Percentiles rank a stretch among this genome's conserved stretches.
Conservation (phyloP, 2,329 filamentous ascomycete genomes). For the Pseudogymnoascus sp. region DNA sequence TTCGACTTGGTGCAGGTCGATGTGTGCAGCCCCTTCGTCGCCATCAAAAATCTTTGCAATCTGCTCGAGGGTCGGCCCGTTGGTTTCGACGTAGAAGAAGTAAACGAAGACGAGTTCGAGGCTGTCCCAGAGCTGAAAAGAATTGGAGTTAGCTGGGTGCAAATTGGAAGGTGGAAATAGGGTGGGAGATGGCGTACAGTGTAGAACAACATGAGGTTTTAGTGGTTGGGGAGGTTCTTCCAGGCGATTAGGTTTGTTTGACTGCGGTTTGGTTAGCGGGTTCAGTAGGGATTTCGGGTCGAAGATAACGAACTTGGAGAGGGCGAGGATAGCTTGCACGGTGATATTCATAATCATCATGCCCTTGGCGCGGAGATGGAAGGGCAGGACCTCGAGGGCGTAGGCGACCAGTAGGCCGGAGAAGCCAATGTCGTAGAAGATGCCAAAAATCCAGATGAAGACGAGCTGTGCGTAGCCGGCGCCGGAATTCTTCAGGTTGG, state of each 20-base stretch:
- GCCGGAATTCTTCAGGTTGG: conserved; percentile 25
- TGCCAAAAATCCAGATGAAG: conserved; percentile 41
- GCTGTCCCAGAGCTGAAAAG: conserved; percentile 44
- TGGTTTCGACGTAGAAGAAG: conserved; percentile 62
- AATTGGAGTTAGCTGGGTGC: conserved; percentile 12
- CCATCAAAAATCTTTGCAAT: conserved; percentile 65
- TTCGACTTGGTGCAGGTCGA: conserved; percentile 47
- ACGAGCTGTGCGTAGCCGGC: conserved; percentile 35
- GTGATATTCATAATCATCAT: conserved; percentile 55
- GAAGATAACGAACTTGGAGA: conserved; percentile 49
- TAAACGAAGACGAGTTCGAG: conserved; percentile 54
- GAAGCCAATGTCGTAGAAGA: conserved; percentile 48
- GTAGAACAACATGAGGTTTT: conserved; percentile 61
- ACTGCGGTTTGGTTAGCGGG: conserved; percentile 26
- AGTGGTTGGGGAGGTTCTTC: conserved; percentile 48
- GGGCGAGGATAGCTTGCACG: conserved; percentile 7
- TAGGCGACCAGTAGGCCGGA: conserved; percentile 50
- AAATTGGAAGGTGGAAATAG: not conserved
- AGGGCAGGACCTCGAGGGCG: conserved; percentile 42
- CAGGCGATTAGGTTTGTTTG: conserved; percentile 58
- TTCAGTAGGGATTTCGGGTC: conserved; percentile 39
- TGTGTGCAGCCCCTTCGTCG: conserved; percentile 46
- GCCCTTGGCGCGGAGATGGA: conserved; percentile 33
- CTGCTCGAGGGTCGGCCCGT: conserved; percentile 62
- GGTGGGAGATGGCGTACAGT: conserved; percentile 33